Evolutionary conservation across 495 filamentous ascomycete genomes (phyloP), one percentile per base, ranked within the genome.

Genomic region (Xanthoparmelia taractica): DNA sequence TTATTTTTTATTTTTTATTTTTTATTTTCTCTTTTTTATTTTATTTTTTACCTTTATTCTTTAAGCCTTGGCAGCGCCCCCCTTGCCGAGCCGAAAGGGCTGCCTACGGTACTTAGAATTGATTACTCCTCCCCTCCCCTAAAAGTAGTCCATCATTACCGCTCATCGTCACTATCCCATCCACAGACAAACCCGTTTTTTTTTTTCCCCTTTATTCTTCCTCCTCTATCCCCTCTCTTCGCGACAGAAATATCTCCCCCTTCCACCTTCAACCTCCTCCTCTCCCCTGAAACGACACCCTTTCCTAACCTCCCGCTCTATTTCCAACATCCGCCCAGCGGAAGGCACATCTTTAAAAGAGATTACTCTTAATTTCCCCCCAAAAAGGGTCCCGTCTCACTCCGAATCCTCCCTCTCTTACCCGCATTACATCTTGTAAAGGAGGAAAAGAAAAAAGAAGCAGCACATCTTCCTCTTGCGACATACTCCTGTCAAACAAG

Each of bases 351-450:
- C 11, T 13, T n/a, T n/a, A n/a, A 20, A 8, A 40, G 57, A 31
- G 25, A 41, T 59, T 45, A 45, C 8, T 59, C 31, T 36, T 31
- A 59, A 59, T 34, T 57, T 33, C 33, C 52, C 60, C 23, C 33
- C 50, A 17, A 37, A 17, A 15, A 38, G 13, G 50, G 33, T 47
- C 29, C 33, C n/a, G 8, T 37, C 33, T 33, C 36, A 50, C 37
- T 63, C 34, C 50, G 50, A 36, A n/a, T 56, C 36, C 40, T 56
- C 41, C 41, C 50, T 23, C 18, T 27, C 17, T 37, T n/a, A n/a
- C 27, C 29, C 60, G 23, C 29, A 56, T 56, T 47, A 57, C 25
- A 13, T 43, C 48, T 27, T 33, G 13, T 38, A 52, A 36, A 10
- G 34, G 34, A 36, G 10, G 55, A 47, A 18, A 40, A 41, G 25